phyloP scores from a whole-genome alignment of 495 filamentous ascomycete genomes.

The Penicillium argentinense region DNA sequence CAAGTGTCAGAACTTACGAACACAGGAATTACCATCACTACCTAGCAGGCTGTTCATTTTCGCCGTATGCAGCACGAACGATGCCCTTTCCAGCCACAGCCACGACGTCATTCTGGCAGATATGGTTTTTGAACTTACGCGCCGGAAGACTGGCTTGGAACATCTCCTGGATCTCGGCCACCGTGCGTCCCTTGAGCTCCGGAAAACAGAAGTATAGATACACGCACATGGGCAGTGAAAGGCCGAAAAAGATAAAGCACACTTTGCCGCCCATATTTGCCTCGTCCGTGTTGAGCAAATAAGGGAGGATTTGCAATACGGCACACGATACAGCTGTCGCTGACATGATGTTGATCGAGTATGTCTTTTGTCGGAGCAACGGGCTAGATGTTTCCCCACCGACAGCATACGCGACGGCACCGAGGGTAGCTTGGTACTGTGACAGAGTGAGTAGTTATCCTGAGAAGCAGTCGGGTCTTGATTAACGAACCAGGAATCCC shows the following conservation, averaged over 20 bases:
- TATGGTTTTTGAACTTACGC: not conserved
- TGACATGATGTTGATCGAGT: conserved; percentile 1
- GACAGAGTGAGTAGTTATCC: not conserved
- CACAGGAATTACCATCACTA: no score
- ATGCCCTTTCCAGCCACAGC: no score
- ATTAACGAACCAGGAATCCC: not conserved
- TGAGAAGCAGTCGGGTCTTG: not conserved
- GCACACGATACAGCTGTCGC: not conserved
- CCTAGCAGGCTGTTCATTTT: no score
- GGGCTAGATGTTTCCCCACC: not conserved
- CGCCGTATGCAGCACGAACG: no score
- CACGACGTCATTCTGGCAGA: not conserved
- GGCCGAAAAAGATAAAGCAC: not conserved
- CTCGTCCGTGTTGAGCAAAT: not conserved
- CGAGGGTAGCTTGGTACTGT: not conserved
- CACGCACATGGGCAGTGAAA: not conserved
- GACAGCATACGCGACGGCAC: not conserved
- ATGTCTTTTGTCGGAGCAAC: not conserved
- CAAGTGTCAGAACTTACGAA: no score
- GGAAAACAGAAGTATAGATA: not conserved
- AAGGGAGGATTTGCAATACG: not conserved
- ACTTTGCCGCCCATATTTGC: not conserved
- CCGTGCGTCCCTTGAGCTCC: conserved; percentile 1
- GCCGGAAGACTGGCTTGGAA: not conserved
- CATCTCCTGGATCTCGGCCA: conserved; percentile 4